phyloP scores from a whole-genome alignment of 2,329 filamentous ascomycete species.

The Colletotrichum filicis region DNA sequence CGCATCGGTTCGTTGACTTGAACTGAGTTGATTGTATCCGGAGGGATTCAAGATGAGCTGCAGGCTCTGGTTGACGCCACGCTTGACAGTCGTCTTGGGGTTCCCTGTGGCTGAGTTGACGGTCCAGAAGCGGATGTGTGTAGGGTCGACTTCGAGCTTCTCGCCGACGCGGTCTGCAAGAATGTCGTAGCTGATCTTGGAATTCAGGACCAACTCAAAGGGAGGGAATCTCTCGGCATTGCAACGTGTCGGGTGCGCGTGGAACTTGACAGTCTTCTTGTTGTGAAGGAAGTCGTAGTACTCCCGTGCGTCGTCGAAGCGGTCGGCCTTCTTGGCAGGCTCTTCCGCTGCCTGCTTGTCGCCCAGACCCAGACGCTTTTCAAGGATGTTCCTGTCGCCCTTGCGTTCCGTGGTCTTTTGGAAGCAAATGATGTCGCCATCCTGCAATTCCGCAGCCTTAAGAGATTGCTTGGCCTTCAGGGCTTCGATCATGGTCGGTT shows the following conservation, averaged over 20 bases:
- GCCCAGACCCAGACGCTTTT: constrained; percentile 50
- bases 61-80: constrained; percentile 76
- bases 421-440: constrained; percentile 97
- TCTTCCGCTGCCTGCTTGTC: constrained; percentile 52
- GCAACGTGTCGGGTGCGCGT: constrained; percentile 70
- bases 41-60: constrained; percentile 81
- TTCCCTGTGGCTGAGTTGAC: constrained; percentile 82
- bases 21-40: constrained; percentile 76
- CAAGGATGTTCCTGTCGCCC: constrained; percentile 49
- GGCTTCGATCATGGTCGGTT: constrained; percentile 94
- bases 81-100: constrained; percentile 82
- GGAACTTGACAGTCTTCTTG: constrained; percentile 82
- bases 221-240: constrained; percentile 68
- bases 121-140: constrained; percentile 91
- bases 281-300: constrained; percentile 96
- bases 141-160: constrained; percentile 79
- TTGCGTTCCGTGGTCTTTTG: constrained; percentile 72
- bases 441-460: constrained; percentile 92
- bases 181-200: constrained; percentile 90
- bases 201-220: constrained; percentile 84
- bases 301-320: constrained; percentile 77
- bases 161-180: constrained; percentile 86
- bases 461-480: constrained; percentile 93
- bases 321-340: constrained; percentile 56
- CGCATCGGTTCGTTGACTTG: constrained; percentile 78